These are phyloP conservation scores for Torrubiellomyces zombiae DNA, from an alignment of 2,329 filamentous ascomycete genomes.

Conservation along the genomic window DNA sequence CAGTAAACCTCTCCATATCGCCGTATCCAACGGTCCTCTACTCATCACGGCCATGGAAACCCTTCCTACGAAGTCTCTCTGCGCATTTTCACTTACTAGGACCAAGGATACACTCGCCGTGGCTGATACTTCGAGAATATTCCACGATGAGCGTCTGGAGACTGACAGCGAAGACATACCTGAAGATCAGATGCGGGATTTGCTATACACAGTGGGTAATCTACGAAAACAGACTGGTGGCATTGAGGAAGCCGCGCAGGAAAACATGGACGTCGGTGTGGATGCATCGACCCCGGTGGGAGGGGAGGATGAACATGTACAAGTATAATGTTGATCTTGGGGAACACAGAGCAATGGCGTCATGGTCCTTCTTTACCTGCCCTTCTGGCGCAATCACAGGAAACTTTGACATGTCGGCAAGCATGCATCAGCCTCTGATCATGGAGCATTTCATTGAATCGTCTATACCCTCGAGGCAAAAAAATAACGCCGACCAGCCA, in stretches of 20 bases:
- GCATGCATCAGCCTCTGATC: too few relatives aligned
- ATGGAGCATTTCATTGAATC: slow-evolving; percentile 20
- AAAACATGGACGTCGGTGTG: too few relatives aligned
- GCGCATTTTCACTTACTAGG: slow-evolving; percentile 14
- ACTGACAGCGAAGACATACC: slow-evolving; percentile 17
- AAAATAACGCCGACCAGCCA: slow-evolving; percentile 20
- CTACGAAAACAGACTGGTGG: slow-evolving; percentile 26
- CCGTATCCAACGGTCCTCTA: slow-evolving; percentile 7
- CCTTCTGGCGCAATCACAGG: too few relatives aligned
- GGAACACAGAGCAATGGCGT: too few relatives aligned
- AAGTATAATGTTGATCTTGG: too few relatives aligned
- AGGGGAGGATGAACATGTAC: too few relatives aligned
- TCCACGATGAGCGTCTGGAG: slow-evolving; percentile 11
- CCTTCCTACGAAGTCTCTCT: slow-evolving; percentile 16
- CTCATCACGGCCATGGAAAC: slow-evolving; percentile 26
- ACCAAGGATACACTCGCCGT: too few relatives aligned
- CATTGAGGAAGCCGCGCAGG: slow-evolving; percentile 9
- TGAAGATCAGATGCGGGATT: slow-evolving; percentile 19
- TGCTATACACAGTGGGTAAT: slow-evolving; percentile 29
- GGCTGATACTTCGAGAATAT: too few relatives aligned
- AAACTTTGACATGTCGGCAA: too few relatives aligned
- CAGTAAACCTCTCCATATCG: slow-evolving; percentile 48
- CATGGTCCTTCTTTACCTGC: too few relatives aligned
- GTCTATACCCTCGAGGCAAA: slow-evolving; percentile 22
- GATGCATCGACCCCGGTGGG: too few relatives aligned